Percentiles rank a stretch among this genome's conserved stretches.
Conservation (phyloP, 2,329 filamentous ascomycete genomes). For the Neofusicoccum sp. region DNA sequence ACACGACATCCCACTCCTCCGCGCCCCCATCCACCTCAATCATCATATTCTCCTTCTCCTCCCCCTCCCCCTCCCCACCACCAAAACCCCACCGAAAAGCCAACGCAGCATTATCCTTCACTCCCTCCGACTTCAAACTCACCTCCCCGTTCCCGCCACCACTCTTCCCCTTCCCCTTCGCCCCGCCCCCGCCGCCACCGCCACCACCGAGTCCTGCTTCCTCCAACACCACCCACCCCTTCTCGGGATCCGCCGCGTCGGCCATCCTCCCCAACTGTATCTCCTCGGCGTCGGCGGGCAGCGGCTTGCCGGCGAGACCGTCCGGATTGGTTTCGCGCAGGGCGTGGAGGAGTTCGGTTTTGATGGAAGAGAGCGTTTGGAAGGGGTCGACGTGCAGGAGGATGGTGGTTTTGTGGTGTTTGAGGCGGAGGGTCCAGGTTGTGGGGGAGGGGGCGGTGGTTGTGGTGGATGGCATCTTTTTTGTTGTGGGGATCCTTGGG, state of each 20-base stretch:
- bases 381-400: slow-evolving; percentile 47
- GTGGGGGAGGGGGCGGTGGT: slow-evolving; percentile 27
- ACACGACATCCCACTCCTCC: slow-evolving; percentile 34
- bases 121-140: slow-evolving; percentile 35
- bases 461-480: not conserved
- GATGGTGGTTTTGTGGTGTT: slow-evolving; percentile 46
- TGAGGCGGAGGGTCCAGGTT: slow-evolving; percentile 47
- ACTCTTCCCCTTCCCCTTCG: slow-evolving; percentile 22
- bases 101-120: slow-evolving; percentile 36
- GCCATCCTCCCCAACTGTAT: slow-evolving; percentile 43
- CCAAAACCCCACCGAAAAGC: slow-evolving; percentile 34
- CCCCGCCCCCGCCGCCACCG: slow-evolving; percentile 23
- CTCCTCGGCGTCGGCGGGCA: slow-evolving; percentile 40
- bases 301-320: slow-evolving; percentile 32
- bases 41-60: not conserved
- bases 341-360: slow-evolving; percentile 41
- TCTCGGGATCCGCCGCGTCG: slow-evolving; percentile 39
- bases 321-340: slow-evolving; percentile 39
- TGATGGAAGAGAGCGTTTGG: slow-evolving; percentile 40
- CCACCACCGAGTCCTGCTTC: slow-evolving; percentile 18
- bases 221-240: slow-evolving; percentile 41
- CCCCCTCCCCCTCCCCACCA: slow-evolving; percentile 14
- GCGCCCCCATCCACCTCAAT: slow-evolving; percentile 18
- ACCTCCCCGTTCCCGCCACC: slow-evolving; percentile 20
- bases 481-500: not conserved